A percentile compares a stretch with the other conserved stretches of the same genome.
phyloP scores from a whole-genome alignment of 2,329 filamentous ascomycete genomes.

The Falciphora oryzae region DNA sequence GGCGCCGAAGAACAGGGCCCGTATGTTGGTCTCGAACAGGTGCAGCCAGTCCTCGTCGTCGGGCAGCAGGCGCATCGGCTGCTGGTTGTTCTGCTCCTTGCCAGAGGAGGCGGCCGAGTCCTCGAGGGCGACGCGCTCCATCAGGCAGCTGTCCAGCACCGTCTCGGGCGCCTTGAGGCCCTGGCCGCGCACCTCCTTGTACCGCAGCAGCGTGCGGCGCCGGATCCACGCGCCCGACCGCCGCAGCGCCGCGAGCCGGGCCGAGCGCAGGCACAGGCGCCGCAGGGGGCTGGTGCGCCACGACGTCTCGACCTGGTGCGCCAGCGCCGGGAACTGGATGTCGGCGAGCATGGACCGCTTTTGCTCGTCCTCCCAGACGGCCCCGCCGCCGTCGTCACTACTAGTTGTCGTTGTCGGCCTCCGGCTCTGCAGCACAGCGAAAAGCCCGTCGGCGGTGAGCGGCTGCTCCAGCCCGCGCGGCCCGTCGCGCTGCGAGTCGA shows the following conservation, averaged over 20 bases:
- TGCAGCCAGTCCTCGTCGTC: conserved; percentile 7
- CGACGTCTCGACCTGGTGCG: neutral
- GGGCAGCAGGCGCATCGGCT: neutral
- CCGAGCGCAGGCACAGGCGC: neutral
- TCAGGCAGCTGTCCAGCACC: conserved; percentile 9
- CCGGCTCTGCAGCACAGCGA: neutral
- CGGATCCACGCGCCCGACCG: conserved; percentile 3
- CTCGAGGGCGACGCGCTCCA: conserved; percentile 7
- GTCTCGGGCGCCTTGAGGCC: conserved; percentile 1
- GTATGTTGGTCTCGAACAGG: conserved; percentile 20
- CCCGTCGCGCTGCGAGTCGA: conserved; percentile 3
- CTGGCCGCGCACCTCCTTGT: conserved; percentile 23
- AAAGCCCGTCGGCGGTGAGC: neutral
- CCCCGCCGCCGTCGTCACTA: neutral
- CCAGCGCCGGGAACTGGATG: neutral
- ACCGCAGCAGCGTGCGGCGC: conserved; percentile 15
- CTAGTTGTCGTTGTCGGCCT: no score
- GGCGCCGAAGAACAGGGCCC: conserved; percentile 32
- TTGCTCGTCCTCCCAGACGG: neutral
- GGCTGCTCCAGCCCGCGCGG: neutral
- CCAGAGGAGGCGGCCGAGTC: no score
- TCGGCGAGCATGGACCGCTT: conserved; percentile 2
- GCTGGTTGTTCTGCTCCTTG: neutral
- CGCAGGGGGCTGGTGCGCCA: neutral
- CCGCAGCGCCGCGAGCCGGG: neutral